Evolutionary conservation across 2,329 filamentous ascomycete species (phyloP).

Genomic region (Talaromyces sp.): DNA sequence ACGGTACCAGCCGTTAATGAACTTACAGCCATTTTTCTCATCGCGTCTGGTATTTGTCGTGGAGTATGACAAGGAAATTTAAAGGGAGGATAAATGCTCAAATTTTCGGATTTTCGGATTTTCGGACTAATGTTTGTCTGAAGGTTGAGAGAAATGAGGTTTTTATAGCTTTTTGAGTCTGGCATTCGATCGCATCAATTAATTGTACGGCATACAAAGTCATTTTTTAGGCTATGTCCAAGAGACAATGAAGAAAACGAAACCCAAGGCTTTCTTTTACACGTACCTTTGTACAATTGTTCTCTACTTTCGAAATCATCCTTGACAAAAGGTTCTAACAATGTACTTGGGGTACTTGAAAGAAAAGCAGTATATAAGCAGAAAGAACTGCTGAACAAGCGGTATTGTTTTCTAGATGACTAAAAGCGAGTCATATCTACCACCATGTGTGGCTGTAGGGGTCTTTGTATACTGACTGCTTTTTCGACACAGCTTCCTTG

Average conservation of each 20-base stretch:
- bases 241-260: no score
- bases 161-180: no score
- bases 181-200: no score
- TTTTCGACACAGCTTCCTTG: not conserved
- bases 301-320: no score
- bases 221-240: no score
- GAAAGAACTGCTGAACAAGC: not conserved
- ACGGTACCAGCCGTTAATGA: not conserved
- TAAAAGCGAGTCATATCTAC: not conserved
- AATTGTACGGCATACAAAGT: no score
- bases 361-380: not conserved
- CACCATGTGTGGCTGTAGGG: not conserved
- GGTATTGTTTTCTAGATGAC: not conserved
- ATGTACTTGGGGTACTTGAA: not conserved
- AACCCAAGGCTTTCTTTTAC: no score
- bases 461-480: not conserved
- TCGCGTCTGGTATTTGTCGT: not conserved
- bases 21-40: not conserved
- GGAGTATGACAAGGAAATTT: not conserved
- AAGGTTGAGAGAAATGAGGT: no score
- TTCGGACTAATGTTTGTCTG: no score
- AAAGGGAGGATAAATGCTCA: not conserved
- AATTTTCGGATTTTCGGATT: not conserved
- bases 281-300: no score
- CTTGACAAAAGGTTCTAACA: not conserved